Conservation (phyloP, 2,329 filamentous ascomycete genomes). For the Clarireedia monteithiana region DNA sequence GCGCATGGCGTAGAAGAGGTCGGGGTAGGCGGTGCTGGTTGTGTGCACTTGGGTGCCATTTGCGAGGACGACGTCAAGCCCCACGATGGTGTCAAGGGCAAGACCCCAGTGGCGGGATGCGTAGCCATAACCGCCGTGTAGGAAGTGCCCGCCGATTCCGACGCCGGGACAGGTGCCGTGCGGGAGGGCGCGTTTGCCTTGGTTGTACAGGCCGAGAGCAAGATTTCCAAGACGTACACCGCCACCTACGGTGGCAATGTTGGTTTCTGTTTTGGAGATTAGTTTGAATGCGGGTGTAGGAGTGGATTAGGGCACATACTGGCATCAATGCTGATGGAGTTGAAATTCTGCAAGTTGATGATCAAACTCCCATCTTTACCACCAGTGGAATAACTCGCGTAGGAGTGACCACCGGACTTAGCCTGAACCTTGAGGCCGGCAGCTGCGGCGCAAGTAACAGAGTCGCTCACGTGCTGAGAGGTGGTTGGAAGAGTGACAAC, state of each 20-base stretch:
- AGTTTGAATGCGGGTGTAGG: neutral
- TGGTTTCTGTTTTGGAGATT: constrained; percentile 5
- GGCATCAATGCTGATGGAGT: constrained; percentile 43
- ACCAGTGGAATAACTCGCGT: constrained; percentile 39
- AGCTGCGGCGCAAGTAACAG: constrained; percentile 39
- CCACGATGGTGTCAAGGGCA: constrained; percentile 42
- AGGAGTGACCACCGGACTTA: constrained; percentile 48
- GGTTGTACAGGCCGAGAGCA: constrained; percentile 30
- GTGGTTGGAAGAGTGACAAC: constrained; percentile 22
- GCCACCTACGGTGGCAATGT: constrained; percentile 29
- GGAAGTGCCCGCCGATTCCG: constrained; percentile 38
- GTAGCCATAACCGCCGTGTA: constrained; percentile 39
- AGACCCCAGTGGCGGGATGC: constrained; percentile 41
- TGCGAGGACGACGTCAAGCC: constrained; percentile 39
- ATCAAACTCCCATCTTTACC: constrained; percentile 44
- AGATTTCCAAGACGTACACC: constrained; percentile 38
- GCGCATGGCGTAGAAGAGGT: constrained; percentile 30
- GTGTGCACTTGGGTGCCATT: constrained; percentile 25
- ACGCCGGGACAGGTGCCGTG: constrained; percentile 40
- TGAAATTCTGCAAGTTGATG: constrained; percentile 46
- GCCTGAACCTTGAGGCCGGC: constrained; percentile 40
- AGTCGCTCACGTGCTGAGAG: constrained; percentile 33
- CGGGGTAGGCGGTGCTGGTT: constrained; percentile 19
- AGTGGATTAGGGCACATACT: constrained; percentile 6
- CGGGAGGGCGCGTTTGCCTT: constrained; percentile 32